These are phyloP conservation scores for Xylaria sp. DNA, from an alignment of 495 filamentous ascomycete genomes.

Conservation along the genomic window DNA sequence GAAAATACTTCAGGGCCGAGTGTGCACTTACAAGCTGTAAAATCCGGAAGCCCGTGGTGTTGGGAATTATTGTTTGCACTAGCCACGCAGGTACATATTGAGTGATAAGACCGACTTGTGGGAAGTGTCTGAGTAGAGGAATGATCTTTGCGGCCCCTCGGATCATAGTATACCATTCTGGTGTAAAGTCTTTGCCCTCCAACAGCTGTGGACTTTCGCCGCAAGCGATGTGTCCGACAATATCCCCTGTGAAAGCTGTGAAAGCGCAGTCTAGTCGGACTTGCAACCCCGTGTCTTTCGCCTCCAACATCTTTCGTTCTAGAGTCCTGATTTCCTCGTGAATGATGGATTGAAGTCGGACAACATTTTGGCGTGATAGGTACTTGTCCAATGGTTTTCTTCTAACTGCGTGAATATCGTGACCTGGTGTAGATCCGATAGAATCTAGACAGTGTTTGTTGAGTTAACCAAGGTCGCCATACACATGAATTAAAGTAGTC, in stretches of 20 bases:
- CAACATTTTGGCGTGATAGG: slow-evolving; percentile 31
- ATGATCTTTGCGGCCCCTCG: not conserved
- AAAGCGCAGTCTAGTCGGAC: slow-evolving; percentile 41
- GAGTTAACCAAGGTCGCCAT: not conserved
- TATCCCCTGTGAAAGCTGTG: slow-evolving; percentile 34
- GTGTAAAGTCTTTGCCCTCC: slow-evolving; percentile 22
- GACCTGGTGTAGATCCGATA: slow-evolving; percentile 9
- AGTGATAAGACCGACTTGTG: slow-evolving; percentile 4
- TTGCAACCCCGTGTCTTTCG: slow-evolving; percentile 19
- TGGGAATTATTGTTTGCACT: not conserved
- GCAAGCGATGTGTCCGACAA: slow-evolving; percentile 33
- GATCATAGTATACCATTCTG: slow-evolving; percentile 4
- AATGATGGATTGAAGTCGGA: slow-evolving; percentile 32
- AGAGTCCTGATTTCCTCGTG: not conserved
- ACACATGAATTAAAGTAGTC: not conserved
- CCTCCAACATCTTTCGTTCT: not conserved
- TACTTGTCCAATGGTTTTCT: slow-evolving; percentile 30
- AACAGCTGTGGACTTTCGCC: slow-evolving; percentile 26
- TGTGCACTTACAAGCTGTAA: slow-evolving; percentile 4
- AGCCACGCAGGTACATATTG: slow-evolving; percentile 9
- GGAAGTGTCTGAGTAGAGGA: slow-evolving; percentile 3
- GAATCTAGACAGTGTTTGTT: not conserved
- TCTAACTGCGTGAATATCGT: slow-evolving; percentile 32
- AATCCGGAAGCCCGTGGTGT: slow-evolving; percentile 5
- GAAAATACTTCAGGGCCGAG: not conserved